These are phyloP conservation scores for Agapanthus africanus DNA, from an alignment of 106 monocot genomes.

Conservation along the genomic window DNA sequence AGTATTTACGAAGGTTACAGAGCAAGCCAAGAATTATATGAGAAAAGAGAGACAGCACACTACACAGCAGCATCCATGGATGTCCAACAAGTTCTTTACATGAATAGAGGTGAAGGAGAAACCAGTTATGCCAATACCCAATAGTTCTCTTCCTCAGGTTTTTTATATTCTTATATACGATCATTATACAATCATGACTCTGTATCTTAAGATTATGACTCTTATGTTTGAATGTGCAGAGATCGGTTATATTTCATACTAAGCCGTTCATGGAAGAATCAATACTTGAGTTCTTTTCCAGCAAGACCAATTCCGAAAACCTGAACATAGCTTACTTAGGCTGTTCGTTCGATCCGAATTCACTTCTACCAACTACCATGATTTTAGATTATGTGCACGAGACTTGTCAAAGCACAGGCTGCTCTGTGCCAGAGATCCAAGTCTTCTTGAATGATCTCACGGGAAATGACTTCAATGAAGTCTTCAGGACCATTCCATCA, in stretches of 20 bases:
- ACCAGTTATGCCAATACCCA: no score
- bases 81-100: no score
- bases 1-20: no score
- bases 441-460: constrained; percentile 35
- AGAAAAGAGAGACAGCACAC: no score
- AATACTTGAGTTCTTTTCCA: not conserved
- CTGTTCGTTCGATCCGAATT: constrained; percentile 13
- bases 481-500: constrained; percentile 10
- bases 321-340: constrained; percentile 11
- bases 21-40: no score
- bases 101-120: no score
- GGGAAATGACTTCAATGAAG: no score
- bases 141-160: no score
- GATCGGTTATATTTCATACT: not conserved
- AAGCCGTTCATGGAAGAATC: not conserved
- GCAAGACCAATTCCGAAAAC: not conserved
- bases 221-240: no score
- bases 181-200: no score
- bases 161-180: no score
- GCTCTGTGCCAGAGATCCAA: constrained; percentile 25
- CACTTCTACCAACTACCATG: constrained; percentile 2
- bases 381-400: constrained; percentile 6
- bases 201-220: no score
- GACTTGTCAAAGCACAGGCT: not conserved
- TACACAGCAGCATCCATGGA: not conserved